phyloP scores from a whole-genome alignment of 2,329 filamentous ascomycete species.

The Paecilomyces sp. region DNA sequence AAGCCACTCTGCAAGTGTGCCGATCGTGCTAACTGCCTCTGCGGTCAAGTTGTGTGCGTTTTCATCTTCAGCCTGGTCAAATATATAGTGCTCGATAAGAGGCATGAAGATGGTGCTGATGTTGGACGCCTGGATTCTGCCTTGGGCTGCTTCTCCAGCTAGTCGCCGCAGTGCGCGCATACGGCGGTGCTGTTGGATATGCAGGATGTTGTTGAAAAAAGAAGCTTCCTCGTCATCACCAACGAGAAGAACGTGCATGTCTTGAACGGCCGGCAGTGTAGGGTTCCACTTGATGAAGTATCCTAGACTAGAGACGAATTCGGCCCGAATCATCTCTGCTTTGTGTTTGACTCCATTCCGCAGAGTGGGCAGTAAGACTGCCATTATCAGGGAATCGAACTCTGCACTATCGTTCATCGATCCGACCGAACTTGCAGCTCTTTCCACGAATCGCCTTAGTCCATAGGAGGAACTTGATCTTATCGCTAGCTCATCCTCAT shows the following conservation, averaged over 20 bases:
- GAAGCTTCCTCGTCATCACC: slow-evolving; percentile 69
- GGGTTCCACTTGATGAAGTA: slow-evolving; percentile 67
- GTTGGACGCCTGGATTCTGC: slow-evolving; percentile 66
- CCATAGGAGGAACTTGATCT: slow-evolving; percentile 75
- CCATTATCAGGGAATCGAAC: slow-evolving; percentile 54
- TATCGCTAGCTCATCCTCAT: slow-evolving; percentile 83
- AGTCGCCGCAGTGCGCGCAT: slow-evolving; percentile 75
- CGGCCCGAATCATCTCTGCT: slow-evolving; percentile 77
- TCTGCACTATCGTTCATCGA: slow-evolving; percentile 34
- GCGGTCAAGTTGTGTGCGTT: slow-evolving; percentile 73
- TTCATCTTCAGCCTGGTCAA: slow-evolving; percentile 73
- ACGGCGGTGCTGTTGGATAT: slow-evolving; percentile 80
- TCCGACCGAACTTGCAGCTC: slow-evolving; percentile 38
- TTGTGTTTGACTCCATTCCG: slow-evolving; percentile 67
- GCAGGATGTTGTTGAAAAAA: slow-evolving; percentile 89
- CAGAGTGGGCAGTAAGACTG: slow-evolving; percentile 66
- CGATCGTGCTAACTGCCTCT: slow-evolving; percentile 76
- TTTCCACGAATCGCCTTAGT: slow-evolving; percentile 69
- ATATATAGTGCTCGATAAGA: slow-evolving; percentile 88
- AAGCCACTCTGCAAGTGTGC: slow-evolving; percentile 64
- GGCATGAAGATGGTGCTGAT: slow-evolving; percentile 83
- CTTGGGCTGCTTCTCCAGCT: slow-evolving; percentile 57
- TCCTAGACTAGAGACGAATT: slow-evolving; percentile 73
- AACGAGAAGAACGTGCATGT: slow-evolving; percentile 65
- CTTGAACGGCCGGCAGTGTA: slow-evolving; percentile 62